Base-by-base conservation (phyloP, 106 monocot genomes). In the Alisma plantagoaquatica region DNA sequence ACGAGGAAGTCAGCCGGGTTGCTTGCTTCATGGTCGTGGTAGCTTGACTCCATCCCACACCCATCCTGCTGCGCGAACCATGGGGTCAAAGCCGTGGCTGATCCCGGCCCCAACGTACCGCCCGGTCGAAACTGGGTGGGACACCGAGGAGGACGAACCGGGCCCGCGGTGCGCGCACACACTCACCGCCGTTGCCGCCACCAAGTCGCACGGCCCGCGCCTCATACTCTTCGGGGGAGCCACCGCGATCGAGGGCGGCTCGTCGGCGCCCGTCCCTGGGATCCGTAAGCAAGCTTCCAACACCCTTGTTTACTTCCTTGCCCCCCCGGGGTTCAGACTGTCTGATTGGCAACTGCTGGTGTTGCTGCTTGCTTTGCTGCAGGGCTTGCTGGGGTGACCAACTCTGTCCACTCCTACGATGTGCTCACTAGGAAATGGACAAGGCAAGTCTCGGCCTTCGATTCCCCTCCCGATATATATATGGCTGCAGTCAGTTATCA, bases 211-310 rank as follows among this genome's bases (percentile, higher is more conserved):
- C 60, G 98, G 98, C 25, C 85, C 84, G n/a, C 69, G 98, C 25
- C 90, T 98, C 61, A 82, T 98, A 65, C 81, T 98, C 44, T 98
- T 98, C 73, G 98, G 98, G 24, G 98, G 98, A 38, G 78, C 98
- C 54, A 86, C 98, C 27, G 90, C 90, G 31, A 85, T 98, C 64
- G 90, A 86, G 57, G 98, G 78, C 55, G 90, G 90, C 17, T 64
- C 54, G 30, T 60, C 77, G 23, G 51, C 74, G 18, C 48, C 48
- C 25, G n/a, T 59, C 23, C 76, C 84, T 15, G 98, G 90, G 52
- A 86, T 90, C 75, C 75, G 98, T 98, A 35, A 64, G 20, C 31
- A 26, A 19, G 9, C 23, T 30, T 31, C 19, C 7, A 43, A 42
- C 35, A 16, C 7, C n/a, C n/a, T n/a, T n/a, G n/a, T n/a, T n/a